Conservation (phyloP, 768 basidiomycete species). For the Thelephora aurantiotincta region DNA sequence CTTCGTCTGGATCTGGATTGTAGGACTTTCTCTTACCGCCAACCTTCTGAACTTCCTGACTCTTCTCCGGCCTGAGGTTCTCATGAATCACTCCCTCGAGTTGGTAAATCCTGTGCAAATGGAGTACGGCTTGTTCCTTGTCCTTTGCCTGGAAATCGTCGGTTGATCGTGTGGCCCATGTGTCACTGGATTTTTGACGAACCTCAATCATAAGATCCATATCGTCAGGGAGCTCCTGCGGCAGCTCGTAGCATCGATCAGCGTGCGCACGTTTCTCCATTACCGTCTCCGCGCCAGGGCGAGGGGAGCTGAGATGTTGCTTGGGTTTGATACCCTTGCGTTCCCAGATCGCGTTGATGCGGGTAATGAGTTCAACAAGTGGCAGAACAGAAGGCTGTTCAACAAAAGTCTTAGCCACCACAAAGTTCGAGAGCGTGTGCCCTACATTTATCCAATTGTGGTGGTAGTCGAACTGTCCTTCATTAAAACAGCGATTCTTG, state of each 20-base stretch:
- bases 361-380: constrained; percentile 52
- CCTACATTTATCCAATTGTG: constrained; percentile 51
- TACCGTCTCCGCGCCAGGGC: constrained; percentile 67
- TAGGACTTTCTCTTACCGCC: too few species aligned
- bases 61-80: constrained; percentile 19
- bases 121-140: constrained; percentile 87
- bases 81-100: constrained; percentile 49
- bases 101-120: constrained; percentile 67
- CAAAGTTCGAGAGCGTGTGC: not conserved
- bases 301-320: constrained; percentile 85
- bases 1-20: too few species aligned
- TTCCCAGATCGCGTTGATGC: constrained; percentile 61
- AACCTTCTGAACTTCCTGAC: too few species aligned
- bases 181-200: not conserved
- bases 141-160: constrained; percentile 47
- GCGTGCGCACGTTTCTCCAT: constrained; percentile 86
- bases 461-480: constrained; percentile 49
- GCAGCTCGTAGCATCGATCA: constrained; percentile 61
- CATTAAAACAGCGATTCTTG: constrained; percentile 17
- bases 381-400: constrained; percentile 21
- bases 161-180: not conserved
- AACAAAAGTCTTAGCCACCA: not conserved
- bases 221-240: constrained; percentile 37
- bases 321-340: constrained; percentile 75
- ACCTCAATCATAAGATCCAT: constrained; percentile 79